Evolutionary conservation across 1,284 basidiomycete genomes (phyloP), one percentile per base, ranked within the genome.

Genomic region (Peniophora sp.): DNA sequence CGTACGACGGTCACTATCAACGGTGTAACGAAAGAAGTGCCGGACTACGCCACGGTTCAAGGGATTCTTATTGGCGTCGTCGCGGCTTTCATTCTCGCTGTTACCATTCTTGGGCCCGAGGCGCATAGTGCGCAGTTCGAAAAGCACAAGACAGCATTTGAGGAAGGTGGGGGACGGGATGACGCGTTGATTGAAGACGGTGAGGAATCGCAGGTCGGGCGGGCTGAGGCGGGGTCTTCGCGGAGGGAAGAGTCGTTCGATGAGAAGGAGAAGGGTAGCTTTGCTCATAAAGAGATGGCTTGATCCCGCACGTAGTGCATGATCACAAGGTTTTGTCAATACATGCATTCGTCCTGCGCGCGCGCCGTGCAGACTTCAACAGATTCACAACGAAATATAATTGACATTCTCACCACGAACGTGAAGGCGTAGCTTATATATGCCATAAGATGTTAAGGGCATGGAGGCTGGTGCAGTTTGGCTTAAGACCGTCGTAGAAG

Each of bases 11-110:
- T 84, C 52, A 61, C 71, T 45, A 60, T 72, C 35, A 53, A 78
- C 42, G 83, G 83, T 2, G 60, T 66, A 22, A 50, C 57, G 0
- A 70, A 57, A 5, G 60, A 64, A 47, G 81, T 87, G 2, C 80
- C 89, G 0, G 86, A 96, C 63, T 97, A 95, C 62, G 94, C 88
- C 2, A 85, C 72, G 6, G 85, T 95, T 14, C 88, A 92, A 68
- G 93, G 87, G 44, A 93, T 97, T 63, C 73, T 96, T 35, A 86
- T 97, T 52, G 94, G 85, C n/a, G 72, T 75, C 32, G 78, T 88
- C 23, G 70, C 83, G 8, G 79, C 77, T 0, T 89, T 83, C 57
- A 76, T 87, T 17, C 60, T 91, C 39, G 32, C 88, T 57, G 69
- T 88, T 56, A 85, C 83, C 2, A 67, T 85, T 53, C 60, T 89